A percentile compares a stretch with the other conserved stretches of the same genome.
phyloP scores from a whole-genome alignment of 2,329 filamentous ascomycete genomes.

The Fusarium devonianum region DNA sequence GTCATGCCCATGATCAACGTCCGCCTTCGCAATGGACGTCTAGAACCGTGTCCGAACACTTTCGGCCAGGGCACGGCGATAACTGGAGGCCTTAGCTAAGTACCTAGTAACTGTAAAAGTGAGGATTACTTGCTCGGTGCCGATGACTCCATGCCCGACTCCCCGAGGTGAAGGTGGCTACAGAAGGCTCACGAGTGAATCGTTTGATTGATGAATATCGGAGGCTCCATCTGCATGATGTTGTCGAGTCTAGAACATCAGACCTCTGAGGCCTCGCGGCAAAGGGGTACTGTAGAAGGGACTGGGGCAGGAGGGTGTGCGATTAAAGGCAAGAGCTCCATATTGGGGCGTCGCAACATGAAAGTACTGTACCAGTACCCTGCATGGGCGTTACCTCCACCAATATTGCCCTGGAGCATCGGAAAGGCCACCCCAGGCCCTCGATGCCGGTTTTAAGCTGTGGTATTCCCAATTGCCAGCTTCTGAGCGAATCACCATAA shows the following conservation, averaged over 20 bases:
- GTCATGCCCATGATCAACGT: conserved; percentile 8
- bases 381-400: conserved; percentile 6
- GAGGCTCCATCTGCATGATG: conserved; percentile 14
- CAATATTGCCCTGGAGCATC: too few relatives aligned
- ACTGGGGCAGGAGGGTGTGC: conserved; percentile 14
- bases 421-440: too few relatives aligned
- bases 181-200: conserved; percentile 6
- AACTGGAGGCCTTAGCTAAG: neutral
- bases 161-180: conserved; percentile 11
- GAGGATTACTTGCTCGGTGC: neutral
- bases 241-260: conserved; percentile 34
- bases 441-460: conserved; percentile 16
- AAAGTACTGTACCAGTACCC: conserved; percentile 20
- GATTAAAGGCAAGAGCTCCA: conserved; percentile 4
- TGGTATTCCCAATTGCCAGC: conserved; percentile 23
- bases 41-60: neutral
- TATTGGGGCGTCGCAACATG: conserved; percentile 15
- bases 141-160: conserved; percentile 6
- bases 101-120: too few relatives aligned
- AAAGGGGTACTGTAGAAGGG: conserved; percentile 12
- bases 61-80: neutral
- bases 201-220: conserved; percentile 5
- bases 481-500: neutral
- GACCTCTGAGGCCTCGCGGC: conserved; percentile 13
- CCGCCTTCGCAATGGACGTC: neutral